Base-by-base conservation (phyloP, 1,139 yeast species). In the Geotrichum klebahnii region DNA sequence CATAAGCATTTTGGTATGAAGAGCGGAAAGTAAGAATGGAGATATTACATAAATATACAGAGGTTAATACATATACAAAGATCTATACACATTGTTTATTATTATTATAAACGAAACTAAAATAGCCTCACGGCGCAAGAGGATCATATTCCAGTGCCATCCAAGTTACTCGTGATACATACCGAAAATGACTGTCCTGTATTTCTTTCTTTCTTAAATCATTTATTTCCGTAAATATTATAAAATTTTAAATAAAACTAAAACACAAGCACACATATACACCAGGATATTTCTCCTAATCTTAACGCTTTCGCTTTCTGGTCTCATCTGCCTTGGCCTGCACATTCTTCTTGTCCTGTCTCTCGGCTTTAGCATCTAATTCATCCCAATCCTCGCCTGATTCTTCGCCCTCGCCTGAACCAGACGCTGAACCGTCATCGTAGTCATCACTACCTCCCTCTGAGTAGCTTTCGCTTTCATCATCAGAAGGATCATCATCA, bases 321-420 rank as follows among this genome's bases (percentile, higher is more conserved):
- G 45, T 36, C 16, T 51, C 54, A 3, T 47, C 51, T 14, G 45
- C 44, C 29, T 42, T 50, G 14, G 55, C 60, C 28, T 55, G 56
- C 34, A 53, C 53, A 17, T 48, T 51, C 35, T 53, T 53, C 20
- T 52, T 53, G 43, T 66, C 70, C 31, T 62, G 65, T 17, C 58
- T 53, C 48, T 56, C 61, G n/a, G 70, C 71, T 51, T 67, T 62
- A 31, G 59, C 68, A 44, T 68, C 72, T 23, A 67, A 57, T 46
- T 66, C 72, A 42, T 68, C 70, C 69, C 69, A 66, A 47, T 67
- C 73, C 31, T 66, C 71, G 26, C 67, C 73, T 14, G 59, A 63
- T 14, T 61, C 68, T 19, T 61, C 70, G 4, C 61, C 67, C 14
- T 58, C 63, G n/a, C 54, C 55, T 31, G 57, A 59, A 8, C 48